Evolutionary conservation across 768 basidiomycete genomes (phyloP).

Genomic region (Amanita rubescens): DNA sequence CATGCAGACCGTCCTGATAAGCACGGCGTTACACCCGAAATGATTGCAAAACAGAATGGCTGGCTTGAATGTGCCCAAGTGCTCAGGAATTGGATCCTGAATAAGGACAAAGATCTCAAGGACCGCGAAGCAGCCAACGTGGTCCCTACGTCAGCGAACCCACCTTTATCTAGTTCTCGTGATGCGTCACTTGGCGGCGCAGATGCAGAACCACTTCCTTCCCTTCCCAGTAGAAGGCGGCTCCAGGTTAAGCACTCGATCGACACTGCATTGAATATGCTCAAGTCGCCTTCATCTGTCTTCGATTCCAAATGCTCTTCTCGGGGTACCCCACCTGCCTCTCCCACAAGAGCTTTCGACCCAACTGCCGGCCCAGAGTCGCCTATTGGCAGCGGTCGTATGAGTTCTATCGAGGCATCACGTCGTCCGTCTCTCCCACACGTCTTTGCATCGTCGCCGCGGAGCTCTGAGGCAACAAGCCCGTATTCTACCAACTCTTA

Average conservation of each 20-base stretch:
- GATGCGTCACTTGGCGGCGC: slow-evolving; percentile 7
- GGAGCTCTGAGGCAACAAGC: slow-evolving; percentile 29
- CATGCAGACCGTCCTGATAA: slow-evolving; percentile 80
- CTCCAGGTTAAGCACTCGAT: slow-evolving; percentile 73
- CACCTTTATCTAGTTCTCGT: background rate
- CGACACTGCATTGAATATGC: slow-evolving; percentile 59
- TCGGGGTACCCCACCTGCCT: slow-evolving; percentile 33
- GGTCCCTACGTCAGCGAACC: slow-evolving; percentile 8
- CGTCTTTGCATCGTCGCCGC: slow-evolving; percentile 29
- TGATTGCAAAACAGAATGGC: slow-evolving; percentile 73
- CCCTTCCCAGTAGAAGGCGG: slow-evolving; percentile 34
- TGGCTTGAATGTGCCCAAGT: slow-evolving; percentile 73
- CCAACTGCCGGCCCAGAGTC: slow-evolving; percentile 31
- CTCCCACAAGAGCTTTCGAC: slow-evolving; percentile 31
- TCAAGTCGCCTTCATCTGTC: slow-evolving; percentile 26
- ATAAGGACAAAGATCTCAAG: slow-evolving; percentile 55
- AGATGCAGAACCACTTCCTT: slow-evolving; percentile 20
- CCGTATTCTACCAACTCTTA: slow-evolving; percentile 19
- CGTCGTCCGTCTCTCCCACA: slow-evolving; percentile 70
- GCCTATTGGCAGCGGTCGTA: slow-evolving; percentile 23
- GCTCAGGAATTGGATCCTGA: slow-evolving; percentile 57
- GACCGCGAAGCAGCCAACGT: slow-evolving; percentile 36
- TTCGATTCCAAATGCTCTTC: slow-evolving; percentile 6
- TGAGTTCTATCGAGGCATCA: slow-evolving; percentile 26
- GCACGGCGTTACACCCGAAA: slow-evolving; percentile 83